Evolutionary conservation across 2,329 filamentous ascomycete species (phyloP), one percentile per base, ranked within the genome.

Genomic region (Neoarthrinium moseri): DNA sequence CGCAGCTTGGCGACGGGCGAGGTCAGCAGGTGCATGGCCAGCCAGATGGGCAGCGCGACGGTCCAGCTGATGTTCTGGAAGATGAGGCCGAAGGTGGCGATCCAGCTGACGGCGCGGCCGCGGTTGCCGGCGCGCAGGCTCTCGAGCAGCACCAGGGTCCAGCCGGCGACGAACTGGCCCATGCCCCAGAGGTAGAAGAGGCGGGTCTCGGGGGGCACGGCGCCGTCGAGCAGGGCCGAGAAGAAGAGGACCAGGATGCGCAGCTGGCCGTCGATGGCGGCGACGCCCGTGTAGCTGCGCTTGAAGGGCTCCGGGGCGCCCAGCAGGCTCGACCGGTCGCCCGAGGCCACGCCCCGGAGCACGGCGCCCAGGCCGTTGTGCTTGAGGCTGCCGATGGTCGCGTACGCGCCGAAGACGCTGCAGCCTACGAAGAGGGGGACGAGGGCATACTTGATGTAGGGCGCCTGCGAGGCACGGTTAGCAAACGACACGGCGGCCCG

Each of bases 61-160:
- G 58, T 53, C 53, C 50, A 63, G 29, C 53, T 56, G 41, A 56
- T 11, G 23, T 49, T 51, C 55, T 63, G 60, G 48, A 55, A 53
- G 2, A 34, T 15, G 11, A 43, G 2, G 20, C 58, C 59, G 8
- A 56, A 45, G 21, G 47, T 49, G 6, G 51, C 51, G 41, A 55
- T 48, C 42, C 49, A 58, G 20, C 52, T 53, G 27, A 60, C 57
- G 17, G 52, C 20, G 1, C 54, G 46, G 5, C 58, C 58, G 21
- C 56, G 55, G 48, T 60, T 62, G 23, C 58, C 60, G 27, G 36
- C 46, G 35, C 60, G 54, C 45, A 55, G 52, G 4, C 51, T 49
- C 51, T 64, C 61, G 46, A 64, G 60, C 22, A 62, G 39, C 13
- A 64, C 44, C 3, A 60, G 29, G 5, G 57, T 54, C 59, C 60